Evolutionary conservation across 768 basidiomycete species (phyloP), one percentile per base, ranked within the genome.

Genomic region (Coprinopsis sp.): DNA sequence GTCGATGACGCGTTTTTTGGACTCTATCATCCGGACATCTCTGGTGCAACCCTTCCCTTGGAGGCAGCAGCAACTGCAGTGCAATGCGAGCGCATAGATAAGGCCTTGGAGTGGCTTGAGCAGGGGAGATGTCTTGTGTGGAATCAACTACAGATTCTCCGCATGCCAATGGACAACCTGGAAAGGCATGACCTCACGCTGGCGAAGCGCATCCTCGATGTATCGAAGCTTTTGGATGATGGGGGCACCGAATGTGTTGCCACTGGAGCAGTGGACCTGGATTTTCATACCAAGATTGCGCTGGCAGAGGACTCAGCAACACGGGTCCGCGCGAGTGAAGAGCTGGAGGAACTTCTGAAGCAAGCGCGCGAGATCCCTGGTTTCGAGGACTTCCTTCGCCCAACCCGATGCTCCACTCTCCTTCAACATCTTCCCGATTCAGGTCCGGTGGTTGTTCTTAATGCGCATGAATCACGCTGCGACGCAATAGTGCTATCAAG

Each of bases 91-190:
- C 18, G 30, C 19, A 19, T 28, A 19, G 30, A 46, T 6, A 34
- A 30, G 21, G 55, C 57, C 27, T 31, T 58, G 18, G 55, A 58
- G 25, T 58, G 54, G 55, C 37, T 58, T n/a, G 57, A 58, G 44
- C 53, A 56, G 25, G 57, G 57, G 16, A 48, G 57, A 6, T 50
- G 50, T 37, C 40, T 58, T 23, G 51, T 58, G 31, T 56, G 57
- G 57, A 40, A 34, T 12, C 57, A 58, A 25, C 18, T 47, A 7
- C 30, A 50, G 3, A 25, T 47, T 6, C 44, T 56, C 2, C 50
- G 51, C 23, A 51, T 45, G 7, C 52, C 55, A 22, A 12, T 58
- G 14, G 52, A 56, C 19, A 27, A 38, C 6, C 51, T 58, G 12
- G 34, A 37, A 1, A 24, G 13, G 14, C 33, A 18, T 13, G 27